Percentiles rank a stretch among this genome's conserved stretches.
Evolutionary conservation across 176 grass and related monocot species (phyloP).

Genomic region (Stipa capillata): DNA sequence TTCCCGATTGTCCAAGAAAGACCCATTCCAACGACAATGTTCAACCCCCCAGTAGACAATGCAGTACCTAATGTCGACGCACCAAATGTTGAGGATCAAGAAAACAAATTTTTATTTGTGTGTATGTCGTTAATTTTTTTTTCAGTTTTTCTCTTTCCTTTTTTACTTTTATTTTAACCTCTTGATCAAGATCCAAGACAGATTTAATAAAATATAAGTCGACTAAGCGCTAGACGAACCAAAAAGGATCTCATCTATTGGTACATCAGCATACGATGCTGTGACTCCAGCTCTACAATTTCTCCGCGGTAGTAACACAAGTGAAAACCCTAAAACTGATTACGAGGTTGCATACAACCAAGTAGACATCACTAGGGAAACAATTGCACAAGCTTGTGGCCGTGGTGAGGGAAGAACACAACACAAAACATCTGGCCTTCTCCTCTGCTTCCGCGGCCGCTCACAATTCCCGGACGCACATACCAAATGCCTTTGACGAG

Average conservation of each 20-base stretch:
- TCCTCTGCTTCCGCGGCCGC: constrained; percentile 26
- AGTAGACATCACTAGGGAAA: neutral
- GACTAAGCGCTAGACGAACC: neutral
- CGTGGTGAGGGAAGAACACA: neutral
- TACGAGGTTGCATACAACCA: neutral
- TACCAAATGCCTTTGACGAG: neutral
- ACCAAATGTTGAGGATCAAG: no score
- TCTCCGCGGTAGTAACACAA: neutral
- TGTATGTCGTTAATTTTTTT: no score
- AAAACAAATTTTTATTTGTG: no score
- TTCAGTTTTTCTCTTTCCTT: no score
- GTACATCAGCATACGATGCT: neutral
- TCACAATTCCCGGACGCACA: constrained; percentile 32
- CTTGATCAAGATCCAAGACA: no score
- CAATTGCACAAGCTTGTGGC: neutral
- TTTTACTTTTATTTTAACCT: no score
- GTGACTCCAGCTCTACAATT: neutral
- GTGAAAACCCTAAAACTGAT: neutral
- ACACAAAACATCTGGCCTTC: neutral
- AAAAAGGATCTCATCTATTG: neutral
- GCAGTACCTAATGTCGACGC: no score
- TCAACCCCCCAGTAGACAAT: no score
- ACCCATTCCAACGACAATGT: no score
- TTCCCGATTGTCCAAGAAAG: no score
- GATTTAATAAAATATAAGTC: no score